These are phyloP conservation scores for Citrullus mucosospermus DNA, from an alignment of 306 rosid species.

Conservation along the genomic window DNA sequence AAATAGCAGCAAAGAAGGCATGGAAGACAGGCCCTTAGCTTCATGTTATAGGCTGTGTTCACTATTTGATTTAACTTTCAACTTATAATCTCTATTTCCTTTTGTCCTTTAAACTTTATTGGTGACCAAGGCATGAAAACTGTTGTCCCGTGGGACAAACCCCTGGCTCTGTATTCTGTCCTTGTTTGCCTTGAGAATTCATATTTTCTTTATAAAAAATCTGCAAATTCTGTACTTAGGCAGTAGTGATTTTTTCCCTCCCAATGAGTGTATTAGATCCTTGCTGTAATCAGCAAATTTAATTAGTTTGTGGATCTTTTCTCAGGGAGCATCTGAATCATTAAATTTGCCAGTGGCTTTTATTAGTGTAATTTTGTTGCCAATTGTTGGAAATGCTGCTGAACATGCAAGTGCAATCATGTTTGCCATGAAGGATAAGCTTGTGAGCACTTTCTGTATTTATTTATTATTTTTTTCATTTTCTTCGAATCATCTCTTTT, in stretches of 20 bases:
- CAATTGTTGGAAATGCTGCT: slow-evolving; percentile 65
- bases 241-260: background rate
- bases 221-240: background rate
- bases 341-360: slow-evolving; percentile 71
- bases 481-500: background rate
- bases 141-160: too few relatives aligned
- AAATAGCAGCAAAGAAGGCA: background rate
- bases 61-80: too few relatives aligned
- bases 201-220: background rate
- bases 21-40: background rate
- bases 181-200: background rate
- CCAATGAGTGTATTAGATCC: too few relatives aligned
- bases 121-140: too few relatives aligned
- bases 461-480: background rate
- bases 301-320: background rate
- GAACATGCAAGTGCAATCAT: slow-evolving; percentile 85
- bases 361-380: slow-evolving; percentile 84
- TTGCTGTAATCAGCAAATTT: background rate
- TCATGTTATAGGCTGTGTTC: background rate
- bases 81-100: too few relatives aligned
- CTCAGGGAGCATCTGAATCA: slow-evolving; percentile 86
- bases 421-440: slow-evolving; percentile 94
- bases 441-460: slow-evolving; percentile 47
- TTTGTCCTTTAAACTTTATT: too few relatives aligned
- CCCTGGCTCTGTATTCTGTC: too few relatives aligned